Evolutionary conservation across 1,284 basidiomycete genomes (phyloP).

Genomic region (Wallemia mellicola): DNA sequence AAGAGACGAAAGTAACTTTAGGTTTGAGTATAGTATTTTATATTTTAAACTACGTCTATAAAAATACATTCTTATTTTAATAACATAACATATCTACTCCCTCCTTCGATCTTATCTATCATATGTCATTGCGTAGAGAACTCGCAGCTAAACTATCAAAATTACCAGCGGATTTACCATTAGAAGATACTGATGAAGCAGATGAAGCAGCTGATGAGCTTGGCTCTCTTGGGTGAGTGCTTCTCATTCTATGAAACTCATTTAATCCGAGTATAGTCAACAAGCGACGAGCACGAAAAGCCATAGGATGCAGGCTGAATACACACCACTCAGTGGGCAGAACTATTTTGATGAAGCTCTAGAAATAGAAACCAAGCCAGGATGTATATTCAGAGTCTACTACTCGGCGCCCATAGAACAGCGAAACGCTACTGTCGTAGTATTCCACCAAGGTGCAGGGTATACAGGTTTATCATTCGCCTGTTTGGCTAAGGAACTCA

Average conservation of each 20-base stretch:
- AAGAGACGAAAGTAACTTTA: no score
- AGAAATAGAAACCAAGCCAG: conserved; percentile 7
- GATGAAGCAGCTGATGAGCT: background rate
- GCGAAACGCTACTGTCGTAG: conserved; percentile 12
- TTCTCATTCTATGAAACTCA: background rate
- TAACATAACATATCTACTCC: background rate
- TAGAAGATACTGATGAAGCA: background rate
- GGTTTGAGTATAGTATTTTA: no score
- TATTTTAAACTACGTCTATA: no score
- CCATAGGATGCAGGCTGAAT: conserved; percentile 4
- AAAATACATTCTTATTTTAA: background rate
- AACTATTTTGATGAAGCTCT: conserved; percentile 7
- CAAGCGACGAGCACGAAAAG: background rate
- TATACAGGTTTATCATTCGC: conserved; percentile 17
- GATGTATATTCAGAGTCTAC: conserved; percentile 7
- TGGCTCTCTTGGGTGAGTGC: background rate
- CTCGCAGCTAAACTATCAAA: background rate
- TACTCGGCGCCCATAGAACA: conserved; percentile 1
- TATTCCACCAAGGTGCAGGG: conserved; percentile 19
- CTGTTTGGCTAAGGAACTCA: conserved; percentile 12
- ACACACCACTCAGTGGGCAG: conserved; percentile 6
- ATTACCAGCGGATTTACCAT: background rate
- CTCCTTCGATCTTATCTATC: background rate
- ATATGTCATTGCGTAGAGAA: background rate
- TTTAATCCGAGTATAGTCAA: background rate